These are phyloP conservation scores for Phoma sp. DNA, from an alignment of 2,329 filamentous ascomycete genomes.

Conservation along the genomic window DNA sequence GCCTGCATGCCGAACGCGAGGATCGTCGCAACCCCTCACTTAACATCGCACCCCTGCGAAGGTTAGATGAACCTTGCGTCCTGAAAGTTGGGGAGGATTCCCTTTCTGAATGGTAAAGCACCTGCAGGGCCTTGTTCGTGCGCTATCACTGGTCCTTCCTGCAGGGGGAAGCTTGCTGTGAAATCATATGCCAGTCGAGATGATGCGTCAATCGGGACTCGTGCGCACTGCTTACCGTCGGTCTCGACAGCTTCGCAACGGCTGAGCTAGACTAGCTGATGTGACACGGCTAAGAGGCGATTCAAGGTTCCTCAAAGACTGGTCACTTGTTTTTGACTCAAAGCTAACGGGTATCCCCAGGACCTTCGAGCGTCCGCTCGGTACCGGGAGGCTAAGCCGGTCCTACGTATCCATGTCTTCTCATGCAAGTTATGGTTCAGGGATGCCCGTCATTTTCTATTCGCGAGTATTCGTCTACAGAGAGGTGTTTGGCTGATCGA, in stretches of 20 bases:
- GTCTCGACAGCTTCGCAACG: not conserved
- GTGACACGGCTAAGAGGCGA: not conserved
- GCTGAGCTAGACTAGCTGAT: not conserved
- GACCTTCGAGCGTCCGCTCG: not conserved
- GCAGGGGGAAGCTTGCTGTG: constrained; percentile 1
- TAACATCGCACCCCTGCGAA: not conserved
- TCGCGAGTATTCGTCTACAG: too few relatives aligned
- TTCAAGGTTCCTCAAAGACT: not conserved
- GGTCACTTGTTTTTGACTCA: not conserved
- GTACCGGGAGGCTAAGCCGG: too few relatives aligned
- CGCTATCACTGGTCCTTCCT: not conserved
- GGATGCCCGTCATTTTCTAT: too few relatives aligned
- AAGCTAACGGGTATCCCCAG: not conserved
- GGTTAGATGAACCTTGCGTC: constrained; percentile 1
- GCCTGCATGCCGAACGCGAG: constrained; percentile 2
- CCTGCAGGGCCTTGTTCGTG: not conserved
- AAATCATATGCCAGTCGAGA: not conserved
- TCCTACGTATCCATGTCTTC: too few relatives aligned
- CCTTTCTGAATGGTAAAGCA: not conserved
- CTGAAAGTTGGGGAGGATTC: not conserved
- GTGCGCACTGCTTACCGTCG: not conserved
- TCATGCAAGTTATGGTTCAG: too few relatives aligned
- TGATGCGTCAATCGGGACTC: not conserved
- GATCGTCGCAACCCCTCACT: constrained; percentile 15
- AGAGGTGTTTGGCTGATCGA: too few relatives aligned